phyloP scores from a whole-genome alignment of 2,329 filamentous ascomycete species.

The Fusarium staphyleae region DNA sequence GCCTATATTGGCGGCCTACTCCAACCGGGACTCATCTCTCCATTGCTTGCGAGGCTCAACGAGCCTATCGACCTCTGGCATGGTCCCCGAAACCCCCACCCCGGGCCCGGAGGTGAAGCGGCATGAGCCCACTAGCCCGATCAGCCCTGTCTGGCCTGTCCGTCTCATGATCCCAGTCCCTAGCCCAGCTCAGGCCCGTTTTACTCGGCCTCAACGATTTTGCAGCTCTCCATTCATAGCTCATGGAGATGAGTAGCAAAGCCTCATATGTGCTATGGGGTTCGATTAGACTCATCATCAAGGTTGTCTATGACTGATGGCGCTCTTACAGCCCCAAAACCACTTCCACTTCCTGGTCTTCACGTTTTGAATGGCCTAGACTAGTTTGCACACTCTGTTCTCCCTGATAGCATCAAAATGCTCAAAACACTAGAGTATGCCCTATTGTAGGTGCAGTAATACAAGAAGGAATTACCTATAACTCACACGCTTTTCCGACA shows the following conservation, averaged over 20 bases:
- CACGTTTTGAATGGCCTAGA: background rate
- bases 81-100: background rate
- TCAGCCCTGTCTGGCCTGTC: no score
- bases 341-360: background rate
- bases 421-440: background rate
- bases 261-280: constrained; percentile 1
- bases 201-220: constrained; percentile 2
- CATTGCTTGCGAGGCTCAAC: no score
- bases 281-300: constrained; percentile 2
- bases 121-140: no score
- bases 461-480: background rate
- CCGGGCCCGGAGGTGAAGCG: no score
- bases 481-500: background rate
- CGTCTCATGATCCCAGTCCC: background rate
- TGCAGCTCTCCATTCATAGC: constrained; percentile 1
- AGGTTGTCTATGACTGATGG: background rate
- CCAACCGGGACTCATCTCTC: no score
- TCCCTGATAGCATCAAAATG: constrained; percentile 1
- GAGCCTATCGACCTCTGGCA: background rate
- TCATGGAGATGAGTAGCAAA: constrained; percentile 4
- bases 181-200: constrained; percentile 1
- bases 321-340: no score
- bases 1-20: no score
- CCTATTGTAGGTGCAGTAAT: background rate
- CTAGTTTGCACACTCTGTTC: constrained; percentile 3